phyloP scores from a whole-genome alignment of 352 stramenopile species.

The Globisporangium paddicum region DNA sequence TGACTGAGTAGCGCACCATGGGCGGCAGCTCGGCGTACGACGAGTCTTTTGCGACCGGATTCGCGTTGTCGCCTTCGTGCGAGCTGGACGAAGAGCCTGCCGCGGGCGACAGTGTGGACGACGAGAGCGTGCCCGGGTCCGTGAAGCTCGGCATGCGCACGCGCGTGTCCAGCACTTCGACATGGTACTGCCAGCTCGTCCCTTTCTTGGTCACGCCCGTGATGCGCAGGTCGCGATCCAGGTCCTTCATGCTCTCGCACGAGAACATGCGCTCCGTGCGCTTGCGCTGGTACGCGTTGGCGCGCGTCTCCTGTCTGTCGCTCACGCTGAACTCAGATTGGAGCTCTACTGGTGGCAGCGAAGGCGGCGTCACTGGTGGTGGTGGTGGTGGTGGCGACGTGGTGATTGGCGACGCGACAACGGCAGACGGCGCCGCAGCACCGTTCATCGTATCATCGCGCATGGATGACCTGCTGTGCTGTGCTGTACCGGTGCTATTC shows the following conservation, averaged over 20 bases:
- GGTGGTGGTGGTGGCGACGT: background rate
- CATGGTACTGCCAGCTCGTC: conserved; percentile 73
- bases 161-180: conserved; percentile 72
- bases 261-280: conserved; percentile 15
- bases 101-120: conserved; percentile 7
- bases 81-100: background rate
- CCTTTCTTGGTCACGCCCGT: conserved; percentile 64
- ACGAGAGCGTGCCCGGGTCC: conserved; percentile 14
- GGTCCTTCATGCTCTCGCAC: conserved; percentile 21
- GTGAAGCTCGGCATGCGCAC: conserved; percentile 20
- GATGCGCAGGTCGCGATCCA: conserved; percentile 63
- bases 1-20: conserved; percentile 76
- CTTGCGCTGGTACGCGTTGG: conserved; percentile 13
- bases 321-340: background rate
- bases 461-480: background rate
- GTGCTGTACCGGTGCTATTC: too few species aligned
- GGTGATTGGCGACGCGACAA: conserved; percentile 5
- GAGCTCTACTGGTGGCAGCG: background rate
- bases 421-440: background rate
- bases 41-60: background rate
- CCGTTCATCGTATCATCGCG: background rate
- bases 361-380: background rate
- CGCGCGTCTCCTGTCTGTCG: background rate
- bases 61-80: too few species aligned
- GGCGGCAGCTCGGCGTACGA: conserved; percentile 46